These are phyloP conservation scores for Fusarium solani-melongenae DNA, from an alignment of 2,329 filamentous ascomycete genomes.

Conservation along the genomic window DNA sequence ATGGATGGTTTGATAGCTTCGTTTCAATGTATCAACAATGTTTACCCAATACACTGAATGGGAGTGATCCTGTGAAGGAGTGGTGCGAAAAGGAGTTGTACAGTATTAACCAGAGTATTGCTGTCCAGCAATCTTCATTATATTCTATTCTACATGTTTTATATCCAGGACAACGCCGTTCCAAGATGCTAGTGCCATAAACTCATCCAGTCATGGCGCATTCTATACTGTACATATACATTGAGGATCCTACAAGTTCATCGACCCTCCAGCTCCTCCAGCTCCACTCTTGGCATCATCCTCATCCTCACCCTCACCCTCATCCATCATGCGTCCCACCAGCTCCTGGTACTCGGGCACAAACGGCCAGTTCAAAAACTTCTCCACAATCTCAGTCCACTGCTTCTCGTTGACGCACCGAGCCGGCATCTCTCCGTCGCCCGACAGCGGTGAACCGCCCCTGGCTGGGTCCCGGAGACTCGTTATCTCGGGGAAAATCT, in stretches of 20 bases:
- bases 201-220: not conserved
- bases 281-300: slow-evolving; percentile 39
- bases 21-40: slow-evolving; percentile 28
- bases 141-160: slow-evolving; percentile 3
- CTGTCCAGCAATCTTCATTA: not conserved
- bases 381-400: slow-evolving; percentile 67
- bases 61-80: not conserved
- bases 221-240: not conserved
- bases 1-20: slow-evolving; percentile 15
- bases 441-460: slow-evolving; percentile 58
- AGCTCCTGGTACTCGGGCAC: slow-evolving; percentile 61
- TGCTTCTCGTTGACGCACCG: slow-evolving; percentile 64
- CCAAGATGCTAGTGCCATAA: not conserved
- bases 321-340: slow-evolving; percentile 55
- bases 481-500: slow-evolving; percentile 61
- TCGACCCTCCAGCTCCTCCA: not conserved
- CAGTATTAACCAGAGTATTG: not conserved
- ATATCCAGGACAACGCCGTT: slow-evolving; percentile 7
- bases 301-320: slow-evolving; percentile 34
- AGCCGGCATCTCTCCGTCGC: slow-evolving; percentile 55
- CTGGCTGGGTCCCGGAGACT: slow-evolving; percentile 58
- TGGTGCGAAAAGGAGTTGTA: not conserved
- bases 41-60: not conserved
- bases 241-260: not conserved
- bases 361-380: slow-evolving; percentile 76